These are phyloP conservation scores for Ganoderma leucocontextum DNA, from an alignment of 1,284 basidiomycete species.

Conservation along the genomic window DNA sequence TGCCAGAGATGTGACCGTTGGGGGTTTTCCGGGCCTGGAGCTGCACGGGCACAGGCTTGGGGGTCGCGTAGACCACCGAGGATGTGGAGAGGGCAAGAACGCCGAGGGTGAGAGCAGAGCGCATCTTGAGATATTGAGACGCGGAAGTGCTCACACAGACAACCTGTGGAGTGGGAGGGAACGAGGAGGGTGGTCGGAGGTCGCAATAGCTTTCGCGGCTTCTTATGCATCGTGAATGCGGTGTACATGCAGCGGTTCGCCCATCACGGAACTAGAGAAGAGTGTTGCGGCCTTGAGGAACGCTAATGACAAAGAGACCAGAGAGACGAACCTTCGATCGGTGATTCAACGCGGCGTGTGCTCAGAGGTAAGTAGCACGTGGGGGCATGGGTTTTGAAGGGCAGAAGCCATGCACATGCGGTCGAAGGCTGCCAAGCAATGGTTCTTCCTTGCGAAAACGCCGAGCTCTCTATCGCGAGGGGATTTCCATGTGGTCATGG, in stretches of 20 bases:
- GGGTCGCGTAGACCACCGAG: conserved; percentile 20
- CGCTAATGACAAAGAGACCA: not conserved
- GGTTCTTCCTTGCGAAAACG: not conserved
- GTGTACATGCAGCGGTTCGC: not conserved
- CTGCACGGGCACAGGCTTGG: conserved; percentile 37
- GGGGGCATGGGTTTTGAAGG: not conserved
- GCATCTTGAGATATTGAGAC: conserved; percentile 18
- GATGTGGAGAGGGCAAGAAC: conserved; percentile 27
- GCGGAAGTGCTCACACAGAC: conserved; percentile 5
- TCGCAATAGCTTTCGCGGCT: not conserved
- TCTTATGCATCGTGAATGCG: conserved; percentile 5
- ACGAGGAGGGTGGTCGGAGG: not conserved
- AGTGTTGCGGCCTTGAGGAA: not conserved
- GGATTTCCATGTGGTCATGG: not conserved
- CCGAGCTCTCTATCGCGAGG: not conserved
- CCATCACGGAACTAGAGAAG: conserved; percentile 3
- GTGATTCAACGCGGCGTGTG: not conserved
- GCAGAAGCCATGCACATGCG: not conserved
- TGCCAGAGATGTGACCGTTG: conserved; percentile 24
- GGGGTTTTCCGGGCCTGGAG: conserved; percentile 47
- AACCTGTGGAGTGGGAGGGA: conserved; percentile 4
- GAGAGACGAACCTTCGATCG: not conserved
- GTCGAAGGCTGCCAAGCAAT: not conserved
- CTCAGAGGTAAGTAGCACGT: not conserved
- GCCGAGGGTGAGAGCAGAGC: conserved; percentile 22